Evolutionary conservation across 192 early-diverging fungal genomes (phyloP), one percentile per base, ranked within the genome.

Genomic region (Coemansia brasiliensis): DNA sequence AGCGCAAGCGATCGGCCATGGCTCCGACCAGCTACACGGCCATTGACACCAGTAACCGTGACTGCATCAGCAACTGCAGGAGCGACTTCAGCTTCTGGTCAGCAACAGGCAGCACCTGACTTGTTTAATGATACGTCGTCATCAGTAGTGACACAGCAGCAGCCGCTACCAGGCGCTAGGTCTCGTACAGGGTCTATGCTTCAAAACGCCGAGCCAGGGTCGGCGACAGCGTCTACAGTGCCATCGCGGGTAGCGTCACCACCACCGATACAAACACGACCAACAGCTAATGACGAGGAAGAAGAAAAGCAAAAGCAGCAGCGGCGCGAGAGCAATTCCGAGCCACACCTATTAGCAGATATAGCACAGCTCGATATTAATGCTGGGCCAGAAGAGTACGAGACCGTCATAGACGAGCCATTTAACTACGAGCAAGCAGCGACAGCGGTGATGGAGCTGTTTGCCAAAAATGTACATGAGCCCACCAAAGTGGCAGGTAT

Each of bases 401-500:
- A 59, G 12, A 13, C 9, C 5, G 41, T 57, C 1, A 40, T 79
- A 10, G 62, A 63, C 15, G 87, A 91, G 72, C 84, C 87, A 10
- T 92, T 98, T 74, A 94, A 98, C 77, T 89, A 91, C 50, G 85
- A 87, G 35, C 72, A 83, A 1, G 92, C 92, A 0, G 89, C 98
- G 6, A 85, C 86, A 21, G 85, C 90, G 0, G 53, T 99, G 5
- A 88, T 89, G 39, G 77, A 79, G 71, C 71, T 72, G 40, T 74
- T 79, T 63, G 77, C 69, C 2, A 74, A 86, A 55, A 90, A 97
- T 68, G 90, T 92, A 53, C 87, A 92, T 53, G 96, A 98, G 68
- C 92, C 94, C 54, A 96, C 98, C 1, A 82, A 95, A 27, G 83
- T 94, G 3, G 90, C 93, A 0, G 89, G 90, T 27, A 77, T 99